phyloP scores from a whole-genome alignment of 768 basidiomycete species.

The Favolaschia claudopus region DNA sequence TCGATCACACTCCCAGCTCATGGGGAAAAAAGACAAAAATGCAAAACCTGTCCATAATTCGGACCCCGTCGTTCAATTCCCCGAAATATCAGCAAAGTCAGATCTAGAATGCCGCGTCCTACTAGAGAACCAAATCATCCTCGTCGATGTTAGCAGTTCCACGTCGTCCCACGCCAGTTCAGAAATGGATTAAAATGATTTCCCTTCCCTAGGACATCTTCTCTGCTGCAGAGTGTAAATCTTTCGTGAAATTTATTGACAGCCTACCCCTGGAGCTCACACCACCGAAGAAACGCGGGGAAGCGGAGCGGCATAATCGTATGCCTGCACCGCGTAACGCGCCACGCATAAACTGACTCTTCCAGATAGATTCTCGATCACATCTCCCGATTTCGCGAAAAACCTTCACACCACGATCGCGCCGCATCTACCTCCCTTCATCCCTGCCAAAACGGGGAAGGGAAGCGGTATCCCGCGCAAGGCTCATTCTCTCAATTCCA shows the following conservation, averaged over 20 bases:
- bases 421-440: constrained; percentile 68
- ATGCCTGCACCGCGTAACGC: constrained; percentile 28
- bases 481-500: constrained; percentile 70
- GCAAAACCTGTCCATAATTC: not conserved
- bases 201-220: constrained; percentile 54
- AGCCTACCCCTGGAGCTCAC: constrained; percentile 67
- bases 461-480: constrained; percentile 34
- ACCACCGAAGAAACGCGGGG: constrained; percentile 75
- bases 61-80: constrained; percentile 43
- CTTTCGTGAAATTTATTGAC: constrained; percentile 66
- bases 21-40: constrained; percentile 15
- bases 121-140: constrained; percentile 70
- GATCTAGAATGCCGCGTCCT: constrained; percentile 54
- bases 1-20: not conserved
- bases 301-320: constrained; percentile 78
- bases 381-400: constrained; percentile 64
- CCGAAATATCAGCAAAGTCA: constrained; percentile 51
- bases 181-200: not conserved
- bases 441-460: constrained; percentile 40
- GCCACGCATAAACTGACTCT: not conserved
- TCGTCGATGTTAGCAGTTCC: constrained; percentile 58
- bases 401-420: constrained; percentile 55
- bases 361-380: constrained; percentile 68
- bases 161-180: not conserved
- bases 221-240: constrained; percentile 66